Evolutionary conservation across 176 grass and related monocot species (phyloP), one percentile per base, ranked within the genome.

Genomic region (Musa beccarii): DNA sequence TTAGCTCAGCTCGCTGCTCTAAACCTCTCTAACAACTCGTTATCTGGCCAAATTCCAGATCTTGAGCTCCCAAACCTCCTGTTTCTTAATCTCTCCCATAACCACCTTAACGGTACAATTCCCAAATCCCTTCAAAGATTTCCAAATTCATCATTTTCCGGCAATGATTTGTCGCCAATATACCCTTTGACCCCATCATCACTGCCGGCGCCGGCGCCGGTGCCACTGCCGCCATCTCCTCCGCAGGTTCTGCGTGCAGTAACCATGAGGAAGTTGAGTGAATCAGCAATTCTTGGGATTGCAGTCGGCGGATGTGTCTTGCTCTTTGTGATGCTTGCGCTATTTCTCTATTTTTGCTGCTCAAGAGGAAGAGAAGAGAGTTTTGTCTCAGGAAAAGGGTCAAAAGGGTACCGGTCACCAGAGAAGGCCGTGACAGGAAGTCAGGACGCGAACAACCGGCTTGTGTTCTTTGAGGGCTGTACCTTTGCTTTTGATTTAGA

Each of bases 401-500:
- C 55, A 59, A 69, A 79, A 2, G 87, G 76, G 49, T 22, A 67
- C 49, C 21, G 62, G 1, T 78, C 93, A 1, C 89, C 91, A 53
- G 88, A 84, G 49, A 96, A 96, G 87, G 85, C 89, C 49, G 85
- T 92, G 52, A 81, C 78, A 0, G 85, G 93, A 61, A 92, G 75
- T 53, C 57, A 76, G 13, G 85, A 83, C 13, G 93, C 86, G 70
- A 84, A 81, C 66, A 97, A 97, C 88, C 84, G 88, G 76, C 71
- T 97, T 10, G 81, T 90, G 1, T 97, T 97, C 71, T 92, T 97
- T 55, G 93, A 97, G 79, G 93, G 89, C 0, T 89, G 87, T 6
- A 66, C 87, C 1, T 51, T 97, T 7, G 93, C 89, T 10, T 97
- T 97, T 53, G 93, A 97, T n/a, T 25, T 97, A 17, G 93, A 97